A percentile compares a stretch with the other conserved stretches of the same genome.
These are phyloP conservation scores for Bipolaris gigantea DNA, from an alignment of 2,329 filamentous ascomycete genomes.

Conservation along the genomic window DNA sequence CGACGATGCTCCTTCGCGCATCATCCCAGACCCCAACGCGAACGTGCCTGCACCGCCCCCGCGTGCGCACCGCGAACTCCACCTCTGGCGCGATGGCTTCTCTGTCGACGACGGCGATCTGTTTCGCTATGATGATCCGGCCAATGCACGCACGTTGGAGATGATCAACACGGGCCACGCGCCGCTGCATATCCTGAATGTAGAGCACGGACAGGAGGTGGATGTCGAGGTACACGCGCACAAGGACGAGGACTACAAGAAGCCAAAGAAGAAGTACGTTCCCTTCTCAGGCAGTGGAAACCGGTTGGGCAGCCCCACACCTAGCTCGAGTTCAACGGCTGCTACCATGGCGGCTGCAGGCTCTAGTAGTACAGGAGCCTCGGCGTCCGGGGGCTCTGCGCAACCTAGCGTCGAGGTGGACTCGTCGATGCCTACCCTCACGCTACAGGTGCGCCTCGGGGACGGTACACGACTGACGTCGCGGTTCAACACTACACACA, in stretches of 20 bases:
- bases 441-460: conserved; percentile 75
- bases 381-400: conserved; percentile 42
- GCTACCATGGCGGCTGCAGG: conserved; percentile 42
- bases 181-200: conserved; percentile 76
- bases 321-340: conserved; percentile 54
- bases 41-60: conserved; percentile 46
- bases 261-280: conserved; percentile 73
- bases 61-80: conserved; percentile 68
- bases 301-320: conserved; percentile 75
- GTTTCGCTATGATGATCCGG: conserved; percentile 76
- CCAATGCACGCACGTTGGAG: conserved; percentile 69
- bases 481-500: conserved; percentile 79
- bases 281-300: conserved; percentile 74
- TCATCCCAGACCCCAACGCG: conserved; percentile 63
- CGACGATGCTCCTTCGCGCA: conserved; percentile 71
- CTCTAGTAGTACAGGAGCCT: conserved; percentile 31
- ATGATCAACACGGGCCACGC: conserved; percentile 78
- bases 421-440: conserved; percentile 66
- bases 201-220: conserved; percentile 72
- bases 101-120: conserved; percentile 81
- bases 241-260: conserved; percentile 72
- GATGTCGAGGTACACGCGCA: conserved; percentile 76
- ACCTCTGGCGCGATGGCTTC: conserved; percentile 83
- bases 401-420: conserved; percentile 58
- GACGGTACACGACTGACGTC: conserved; percentile 77